phyloP scores from a whole-genome alignment of 2,329 filamentous ascomycete species.

The Myriosclerotinia scirpicola region DNA sequence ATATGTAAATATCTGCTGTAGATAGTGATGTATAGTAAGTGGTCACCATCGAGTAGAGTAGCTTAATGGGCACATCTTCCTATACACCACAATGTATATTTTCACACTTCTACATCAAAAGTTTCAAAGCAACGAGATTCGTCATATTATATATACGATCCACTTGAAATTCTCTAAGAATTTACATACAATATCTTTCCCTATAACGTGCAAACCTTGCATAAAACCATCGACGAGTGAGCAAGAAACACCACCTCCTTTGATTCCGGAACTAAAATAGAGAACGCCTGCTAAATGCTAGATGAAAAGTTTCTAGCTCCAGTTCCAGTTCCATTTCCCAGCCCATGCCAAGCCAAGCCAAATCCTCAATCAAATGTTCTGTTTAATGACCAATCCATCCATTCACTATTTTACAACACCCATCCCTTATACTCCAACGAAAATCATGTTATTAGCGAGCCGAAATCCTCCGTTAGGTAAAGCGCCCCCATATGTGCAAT shows the following conservation, averaged over 20 bases:
- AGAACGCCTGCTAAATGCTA: constrained; percentile 15
- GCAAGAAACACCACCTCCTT: neutral
- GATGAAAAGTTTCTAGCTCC: constrained; percentile 6
- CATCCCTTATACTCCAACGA: constrained; percentile 18
- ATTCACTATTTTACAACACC: constrained; percentile 22
- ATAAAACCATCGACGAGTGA: neutral
- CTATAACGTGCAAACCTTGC: constrained; percentile 1
- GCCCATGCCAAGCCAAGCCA: constrained; percentile 11
- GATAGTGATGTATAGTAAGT: neutral
- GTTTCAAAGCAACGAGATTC: neutral
- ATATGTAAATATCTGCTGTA: neutral
- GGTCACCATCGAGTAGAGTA: neutral
- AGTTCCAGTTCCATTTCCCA: constrained; percentile 7
- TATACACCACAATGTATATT: neutral
- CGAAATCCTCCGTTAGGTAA: neutral
- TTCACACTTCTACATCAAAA: neutral
- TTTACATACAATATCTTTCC: neutral
- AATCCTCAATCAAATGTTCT: constrained; percentile 5
- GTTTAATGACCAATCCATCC: constrained; percentile 12
- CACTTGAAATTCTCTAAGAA: neutral
- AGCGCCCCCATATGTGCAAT: constrained; percentile 15
- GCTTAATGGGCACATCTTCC: no score
- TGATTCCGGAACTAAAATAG: neutral
- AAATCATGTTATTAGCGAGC: constrained; percentile 5
- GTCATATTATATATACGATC: neutral